phyloP scores from a whole-genome alignment of 2,329 filamentous ascomycete species.

The Fusarium redolens region DNA sequence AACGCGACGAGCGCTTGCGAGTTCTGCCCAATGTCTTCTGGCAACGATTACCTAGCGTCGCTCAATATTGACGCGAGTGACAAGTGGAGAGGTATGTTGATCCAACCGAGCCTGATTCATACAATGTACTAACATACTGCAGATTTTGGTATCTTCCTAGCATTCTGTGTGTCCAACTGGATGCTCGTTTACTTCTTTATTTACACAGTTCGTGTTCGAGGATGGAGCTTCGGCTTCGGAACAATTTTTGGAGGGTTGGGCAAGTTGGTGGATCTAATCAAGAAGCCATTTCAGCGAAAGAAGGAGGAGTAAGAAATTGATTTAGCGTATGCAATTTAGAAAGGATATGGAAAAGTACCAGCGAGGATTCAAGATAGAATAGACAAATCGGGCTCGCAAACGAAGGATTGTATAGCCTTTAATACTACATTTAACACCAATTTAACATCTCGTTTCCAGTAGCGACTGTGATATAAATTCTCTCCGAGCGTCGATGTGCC shows the following conservation, averaged over 20 bases:
- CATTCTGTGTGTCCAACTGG: slow-evolving; percentile 78
- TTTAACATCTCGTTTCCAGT: too few relatives aligned
- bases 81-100: slow-evolving; percentile 67
- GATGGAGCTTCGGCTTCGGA: slow-evolving; percentile 77
- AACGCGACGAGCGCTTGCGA: slow-evolving; percentile 69
- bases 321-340: not conserved
- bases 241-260: slow-evolving; percentile 32
- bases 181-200: slow-evolving; percentile 80
- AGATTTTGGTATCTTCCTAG: slow-evolving; percentile 77
- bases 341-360: not conserved
- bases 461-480: not conserved
- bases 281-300: slow-evolving; percentile 38
- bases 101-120: not conserved
- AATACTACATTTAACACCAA: not conserved
- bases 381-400: not conserved
- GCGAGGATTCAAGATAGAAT: not conserved
- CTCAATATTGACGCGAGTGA: slow-evolving; percentile 63
- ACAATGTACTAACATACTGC: not conserved
- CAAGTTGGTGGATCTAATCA: slow-evolving; percentile 32
- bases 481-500: too few relatives aligned
- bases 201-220: slow-evolving; percentile 75
- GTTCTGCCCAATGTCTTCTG: slow-evolving; percentile 72
- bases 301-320: slow-evolving; percentile 1
- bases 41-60: slow-evolving; percentile 71
- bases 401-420: not conserved